A percentile compares a stretch with the other conserved stretches of the same genome.
phyloP scores from a whole-genome alignment of 2,329 filamentous ascomycete species.

The Rugonectria rugulosa region DNA sequence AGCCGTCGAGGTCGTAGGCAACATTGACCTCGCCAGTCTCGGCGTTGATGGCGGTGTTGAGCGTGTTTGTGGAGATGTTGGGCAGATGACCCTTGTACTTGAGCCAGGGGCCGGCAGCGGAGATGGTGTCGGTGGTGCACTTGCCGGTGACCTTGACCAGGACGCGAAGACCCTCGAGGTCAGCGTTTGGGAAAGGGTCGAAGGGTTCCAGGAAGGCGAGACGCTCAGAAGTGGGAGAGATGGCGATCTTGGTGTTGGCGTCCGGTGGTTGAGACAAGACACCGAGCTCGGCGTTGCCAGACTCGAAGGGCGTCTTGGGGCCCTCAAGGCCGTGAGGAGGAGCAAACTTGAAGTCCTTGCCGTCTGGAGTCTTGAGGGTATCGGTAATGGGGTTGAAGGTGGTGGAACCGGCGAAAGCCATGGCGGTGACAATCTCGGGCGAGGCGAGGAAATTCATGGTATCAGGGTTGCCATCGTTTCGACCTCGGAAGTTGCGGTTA shows the following conservation, averaged over 20 bases:
- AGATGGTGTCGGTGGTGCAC: constrained; percentile 98
- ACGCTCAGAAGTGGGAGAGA: constrained; percentile 87
- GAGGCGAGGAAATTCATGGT: constrained; percentile 99
- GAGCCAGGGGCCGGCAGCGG: constrained; percentile 91
- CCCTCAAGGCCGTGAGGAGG: constrained; percentile 76
- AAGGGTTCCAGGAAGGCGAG: constrained; percentile 94
- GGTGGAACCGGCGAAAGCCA: constrained; percentile 90
- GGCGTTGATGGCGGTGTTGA: constrained; percentile 93
- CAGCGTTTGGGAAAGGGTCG: constrained; percentile 76
- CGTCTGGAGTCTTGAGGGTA: constrained; percentile 78
- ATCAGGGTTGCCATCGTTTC: constrained; percentile 94
- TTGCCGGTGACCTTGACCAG: constrained; percentile 97
- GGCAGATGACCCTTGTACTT: constrained; percentile 99
- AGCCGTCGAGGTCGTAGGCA: constrained; percentile 86
- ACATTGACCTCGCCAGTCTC: constrained; percentile 92
- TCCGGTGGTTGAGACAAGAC: constrained; percentile 78
- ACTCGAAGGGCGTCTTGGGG: constrained; percentile 72
- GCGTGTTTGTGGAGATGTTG: constrained; percentile 97
- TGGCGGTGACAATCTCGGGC: constrained; percentile 94
- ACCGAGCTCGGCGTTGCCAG: constrained; percentile 77
- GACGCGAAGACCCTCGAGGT: constrained; percentile 81
- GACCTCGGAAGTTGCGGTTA: constrained; percentile 97
- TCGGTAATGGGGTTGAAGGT: constrained; percentile 98
- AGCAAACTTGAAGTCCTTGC: constrained; percentile 83
- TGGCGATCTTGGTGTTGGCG: constrained; percentile 73